These are phyloP conservation scores for Symmetrospora coprosmae DNA, from an alignment of 768 basidiomycete species.

Conservation along the genomic window DNA sequence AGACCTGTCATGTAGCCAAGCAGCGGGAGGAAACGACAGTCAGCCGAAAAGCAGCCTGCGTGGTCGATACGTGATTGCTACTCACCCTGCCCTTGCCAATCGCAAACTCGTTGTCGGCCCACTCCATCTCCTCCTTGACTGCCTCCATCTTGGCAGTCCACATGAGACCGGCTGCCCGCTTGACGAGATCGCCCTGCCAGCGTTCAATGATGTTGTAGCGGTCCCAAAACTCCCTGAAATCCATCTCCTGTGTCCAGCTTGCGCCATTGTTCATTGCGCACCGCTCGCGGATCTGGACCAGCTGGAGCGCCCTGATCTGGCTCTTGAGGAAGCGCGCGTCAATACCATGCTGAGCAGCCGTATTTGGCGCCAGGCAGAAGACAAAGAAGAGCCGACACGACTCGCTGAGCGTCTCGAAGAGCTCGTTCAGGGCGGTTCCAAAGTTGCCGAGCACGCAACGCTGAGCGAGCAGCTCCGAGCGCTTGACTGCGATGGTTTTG, in stretches of 20 bases:
- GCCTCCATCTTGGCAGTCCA: constrained; percentile 29
- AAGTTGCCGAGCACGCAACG: constrained; percentile 71
- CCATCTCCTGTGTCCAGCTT: constrained; percentile 52
- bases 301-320: constrained; percentile 66
- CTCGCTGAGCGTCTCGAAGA: constrained; percentile 77
- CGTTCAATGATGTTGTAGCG: constrained; percentile 55
- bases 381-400: constrained; percentile 9
- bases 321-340: constrained; percentile 84
- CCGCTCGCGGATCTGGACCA: constrained; percentile 62
- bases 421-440: constrained; percentile 62
- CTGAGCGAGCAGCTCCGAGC: constrained; percentile 30
- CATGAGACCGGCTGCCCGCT: constrained; percentile 22
- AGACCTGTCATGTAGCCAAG: constrained; percentile 69
- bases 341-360: constrained; percentile 83
- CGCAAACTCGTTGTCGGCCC: constrained; percentile 57
- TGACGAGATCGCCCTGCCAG: constrained; percentile 42
- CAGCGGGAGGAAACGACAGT: too few relatives aligned
- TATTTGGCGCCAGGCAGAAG: constrained; percentile 43
- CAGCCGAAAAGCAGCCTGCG: neutral
- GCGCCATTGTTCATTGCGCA: constrained; percentile 40
- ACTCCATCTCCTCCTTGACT: constrained; percentile 38
- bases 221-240: constrained; percentile 68
- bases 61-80: neutral
- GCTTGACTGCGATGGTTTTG: constrained; percentile 11
- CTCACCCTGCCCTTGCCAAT: constrained; percentile 70